Percentiles rank a stretch among this genome's conserved stretches.
Conservation (phyloP, 148 eudicot genomes). For the Suaeda aralocaspica region DNA sequence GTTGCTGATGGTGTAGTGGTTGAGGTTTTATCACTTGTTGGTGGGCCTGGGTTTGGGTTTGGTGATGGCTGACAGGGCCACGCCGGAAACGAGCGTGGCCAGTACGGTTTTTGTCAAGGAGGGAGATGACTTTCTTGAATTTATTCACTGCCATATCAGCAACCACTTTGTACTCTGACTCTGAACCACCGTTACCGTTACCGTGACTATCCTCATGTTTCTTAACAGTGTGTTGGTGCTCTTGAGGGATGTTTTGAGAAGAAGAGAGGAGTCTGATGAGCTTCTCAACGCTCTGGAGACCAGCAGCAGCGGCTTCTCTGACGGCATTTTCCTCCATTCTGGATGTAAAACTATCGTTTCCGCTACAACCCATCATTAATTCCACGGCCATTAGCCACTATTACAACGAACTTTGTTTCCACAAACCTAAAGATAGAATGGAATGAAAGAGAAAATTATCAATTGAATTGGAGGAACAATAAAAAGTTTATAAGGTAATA, state of each 20-base stretch:
- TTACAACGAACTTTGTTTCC: too few species aligned
- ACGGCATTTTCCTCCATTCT: conserved; percentile 61
- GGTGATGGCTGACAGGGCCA: conserved; percentile 44
- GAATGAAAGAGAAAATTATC: not conserved
- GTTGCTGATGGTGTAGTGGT: too few species aligned
- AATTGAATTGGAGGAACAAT: too few species aligned
- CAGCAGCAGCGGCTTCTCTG: conserved; percentile 71
- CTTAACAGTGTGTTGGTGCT: too few species aligned
- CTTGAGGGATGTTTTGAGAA: too few species aligned
- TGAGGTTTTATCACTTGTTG: too few species aligned
- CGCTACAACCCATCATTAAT: conserved; percentile 39
- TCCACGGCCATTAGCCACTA: conserved; percentile 90
- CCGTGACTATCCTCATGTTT: too few species aligned
- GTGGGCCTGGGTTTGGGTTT: conserved; percentile 17
- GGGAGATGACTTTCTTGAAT: conserved; percentile 74
- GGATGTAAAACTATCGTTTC: conserved; percentile 18
- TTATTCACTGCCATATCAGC: conserved; percentile 79
- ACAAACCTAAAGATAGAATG: too few species aligned
- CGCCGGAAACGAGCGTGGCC: conserved; percentile 95
- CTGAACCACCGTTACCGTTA: too few species aligned
- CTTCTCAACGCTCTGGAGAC: conserved; percentile 77
- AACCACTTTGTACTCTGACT: conserved; percentile 56
- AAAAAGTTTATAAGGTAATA: too few species aligned
- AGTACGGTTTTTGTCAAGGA: conserved; percentile 63
- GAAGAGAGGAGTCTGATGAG: conserved; percentile 66